Percentiles rank a stretch among this genome's conserved stretches.
phyloP scores from a whole-genome alignment of 441 rosid species.

The Dalechampia spathulata region DNA sequence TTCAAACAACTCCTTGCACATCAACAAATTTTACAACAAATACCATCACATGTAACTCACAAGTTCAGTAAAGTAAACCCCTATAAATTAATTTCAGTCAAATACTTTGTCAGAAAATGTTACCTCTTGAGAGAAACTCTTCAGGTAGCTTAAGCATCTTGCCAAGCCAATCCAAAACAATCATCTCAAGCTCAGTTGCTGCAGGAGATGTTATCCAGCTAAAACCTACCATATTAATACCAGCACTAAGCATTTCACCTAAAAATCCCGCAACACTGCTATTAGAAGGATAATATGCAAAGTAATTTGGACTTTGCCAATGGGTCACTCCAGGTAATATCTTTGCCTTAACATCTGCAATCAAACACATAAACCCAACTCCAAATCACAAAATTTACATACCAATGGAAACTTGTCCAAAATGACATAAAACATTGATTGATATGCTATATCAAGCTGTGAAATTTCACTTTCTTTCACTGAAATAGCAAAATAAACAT shows the following conservation, averaged over 20 bases:
- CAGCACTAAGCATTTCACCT: conserved; percentile 89
- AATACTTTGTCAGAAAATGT: neutral
- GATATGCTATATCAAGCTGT: neutral
- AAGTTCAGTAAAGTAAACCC: neutral
- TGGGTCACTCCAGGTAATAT: conserved; percentile 84
- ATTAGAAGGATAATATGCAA: conserved; percentile 72
- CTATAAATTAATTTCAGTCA: neutral
- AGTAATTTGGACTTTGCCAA: conserved; percentile 84
- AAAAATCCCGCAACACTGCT: conserved; percentile 77
- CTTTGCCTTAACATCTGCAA: conserved; percentile 58
- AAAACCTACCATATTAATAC: conserved; percentile 67
- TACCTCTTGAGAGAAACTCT: conserved; percentile 66
- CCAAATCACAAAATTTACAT: neutral
- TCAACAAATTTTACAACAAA: no score
- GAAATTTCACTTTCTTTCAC: neutral
- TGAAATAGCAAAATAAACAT: neutral
- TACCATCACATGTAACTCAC: neutral
- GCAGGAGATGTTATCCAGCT: conserved; percentile 91
- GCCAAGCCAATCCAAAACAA: conserved; percentile 88
- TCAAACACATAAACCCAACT: neutral
- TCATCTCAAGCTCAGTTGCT: conserved; percentile 79
- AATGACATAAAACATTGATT: neutral
- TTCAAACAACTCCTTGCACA: neutral
- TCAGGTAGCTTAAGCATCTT: conserved; percentile 66
- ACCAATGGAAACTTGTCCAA: neutral